Conservation (phyloP, 441 rosid species). For the Theobroma grandiflorum region DNA sequence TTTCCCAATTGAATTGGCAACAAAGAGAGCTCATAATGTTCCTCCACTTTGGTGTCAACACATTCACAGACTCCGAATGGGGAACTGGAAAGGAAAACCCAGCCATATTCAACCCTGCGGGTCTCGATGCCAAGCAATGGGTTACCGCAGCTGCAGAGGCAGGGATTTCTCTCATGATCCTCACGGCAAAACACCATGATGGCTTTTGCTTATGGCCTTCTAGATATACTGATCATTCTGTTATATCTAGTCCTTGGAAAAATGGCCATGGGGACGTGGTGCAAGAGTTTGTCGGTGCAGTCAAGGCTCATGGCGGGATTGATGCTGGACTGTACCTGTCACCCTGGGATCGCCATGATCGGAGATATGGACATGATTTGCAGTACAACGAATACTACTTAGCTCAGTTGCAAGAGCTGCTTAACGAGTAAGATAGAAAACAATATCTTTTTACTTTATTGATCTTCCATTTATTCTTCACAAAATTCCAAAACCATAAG, state of each 20-base stretch:
- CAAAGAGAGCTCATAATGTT: slow-evolving; percentile 78
- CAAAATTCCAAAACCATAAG: not conserved
- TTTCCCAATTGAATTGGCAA: slow-evolving; percentile 77
- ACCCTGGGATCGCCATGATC: slow-evolving; percentile 82
- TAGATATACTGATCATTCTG: slow-evolving; percentile 71
- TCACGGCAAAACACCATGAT: slow-evolving; percentile 84
- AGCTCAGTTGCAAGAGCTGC: slow-evolving; percentile 75
- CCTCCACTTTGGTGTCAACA: slow-evolving; percentile 82
- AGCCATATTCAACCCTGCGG: slow-evolving; percentile 52
- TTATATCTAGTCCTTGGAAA: slow-evolving; percentile 59
- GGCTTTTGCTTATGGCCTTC: slow-evolving; percentile 86
- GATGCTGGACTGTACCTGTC: slow-evolving; percentile 73
- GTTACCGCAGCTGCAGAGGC: slow-evolving; percentile 56
- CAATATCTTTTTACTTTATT: not conserved
- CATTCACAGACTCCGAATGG: slow-evolving; percentile 78
- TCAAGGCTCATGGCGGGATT: slow-evolving; percentile 42
- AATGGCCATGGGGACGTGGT: slow-evolving; percentile 72
- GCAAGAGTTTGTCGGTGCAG: slow-evolving; percentile 56
- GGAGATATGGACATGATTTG: slow-evolving; percentile 65
- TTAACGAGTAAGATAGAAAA: slow-evolving; percentile 43
- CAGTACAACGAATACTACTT: slow-evolving; percentile 71
- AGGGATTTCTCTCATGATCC: slow-evolving; percentile 60
- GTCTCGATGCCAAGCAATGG: slow-evolving; percentile 70
- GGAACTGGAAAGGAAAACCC: slow-evolving; percentile 76
- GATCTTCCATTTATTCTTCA: not conserved